Evolutionary conservation across 2,329 filamentous ascomycete species (phyloP).

Genomic region (Paramyrothecium roridum): DNA sequence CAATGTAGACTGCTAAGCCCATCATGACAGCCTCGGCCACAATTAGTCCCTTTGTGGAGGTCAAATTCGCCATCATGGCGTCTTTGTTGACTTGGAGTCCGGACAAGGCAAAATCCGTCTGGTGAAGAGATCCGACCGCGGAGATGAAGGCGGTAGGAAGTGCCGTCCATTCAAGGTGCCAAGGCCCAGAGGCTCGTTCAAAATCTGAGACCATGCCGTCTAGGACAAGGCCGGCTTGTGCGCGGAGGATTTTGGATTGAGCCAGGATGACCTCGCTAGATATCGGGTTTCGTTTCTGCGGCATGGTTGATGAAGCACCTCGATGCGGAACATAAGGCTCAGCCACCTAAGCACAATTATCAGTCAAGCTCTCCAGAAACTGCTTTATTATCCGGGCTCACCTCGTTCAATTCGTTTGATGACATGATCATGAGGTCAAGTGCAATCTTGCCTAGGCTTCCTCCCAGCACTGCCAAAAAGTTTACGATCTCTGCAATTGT

Average conservation of each 20-base stretch:
- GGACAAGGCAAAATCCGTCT: slow-evolving; percentile 49
- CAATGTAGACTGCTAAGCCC: slow-evolving; percentile 49
- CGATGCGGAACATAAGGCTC: slow-evolving; percentile 54
- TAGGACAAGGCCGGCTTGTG: slow-evolving; percentile 47
- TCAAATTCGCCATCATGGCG: slow-evolving; percentile 47
- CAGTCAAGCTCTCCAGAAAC: no score
- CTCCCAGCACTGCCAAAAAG: slow-evolving; percentile 50
- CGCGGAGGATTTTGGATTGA: slow-evolving; percentile 48
- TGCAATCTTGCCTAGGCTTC: slow-evolving; percentile 51
- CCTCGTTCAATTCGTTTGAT: slow-evolving; percentile 43
- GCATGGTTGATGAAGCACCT: slow-evolving; percentile 54
- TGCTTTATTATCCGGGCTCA: no score
- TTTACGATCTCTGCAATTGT: slow-evolving; percentile 50
- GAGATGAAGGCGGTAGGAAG: slow-evolving; percentile 52
- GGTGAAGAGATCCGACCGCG: slow-evolving; percentile 47
- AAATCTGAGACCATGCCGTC: slow-evolving; percentile 57
- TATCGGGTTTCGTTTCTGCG: slow-evolving; percentile 57
- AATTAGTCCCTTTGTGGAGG: slow-evolving; percentile 49
- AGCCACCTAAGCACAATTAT: slow-evolving; percentile 30
- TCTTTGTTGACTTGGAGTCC: slow-evolving; percentile 48
- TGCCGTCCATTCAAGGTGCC: slow-evolving; percentile 58
- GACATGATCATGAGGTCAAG: slow-evolving; percentile 56
- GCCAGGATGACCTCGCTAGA: slow-evolving; percentile 55
- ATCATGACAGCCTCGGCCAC: slow-evolving; percentile 61
- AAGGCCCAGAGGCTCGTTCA: slow-evolving; percentile 54